Evolutionary conservation across 139 green algal species (phyloP).

Genomic region (Desmodesmus armatus): DNA sequence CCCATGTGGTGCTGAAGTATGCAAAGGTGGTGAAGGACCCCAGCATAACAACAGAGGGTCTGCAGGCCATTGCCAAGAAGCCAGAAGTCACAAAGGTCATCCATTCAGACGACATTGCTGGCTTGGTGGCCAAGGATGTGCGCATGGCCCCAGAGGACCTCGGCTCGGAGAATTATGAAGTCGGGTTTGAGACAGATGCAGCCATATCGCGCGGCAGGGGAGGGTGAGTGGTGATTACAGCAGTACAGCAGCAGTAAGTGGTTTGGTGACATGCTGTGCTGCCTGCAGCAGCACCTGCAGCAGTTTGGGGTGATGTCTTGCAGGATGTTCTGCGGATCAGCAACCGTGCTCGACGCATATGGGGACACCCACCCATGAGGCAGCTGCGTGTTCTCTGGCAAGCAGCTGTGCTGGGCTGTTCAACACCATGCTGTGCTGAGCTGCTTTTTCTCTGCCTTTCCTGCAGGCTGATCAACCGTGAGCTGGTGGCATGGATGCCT

Average conservation of each 20-base stretch:
- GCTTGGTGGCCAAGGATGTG: conserved; percentile 76
- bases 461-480: conserved; percentile 61
- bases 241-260: not conserved
- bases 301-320: no score
- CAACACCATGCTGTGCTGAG: not conserved
- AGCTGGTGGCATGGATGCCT: conserved; percentile 84
- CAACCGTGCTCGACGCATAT: not conserved
- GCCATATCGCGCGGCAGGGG: conserved; percentile 76
- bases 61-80: conserved; percentile 54
- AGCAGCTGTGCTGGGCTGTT: not conserved
- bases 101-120: conserved; percentile 53
- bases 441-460: not conserved
- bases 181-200: conserved; percentile 83
- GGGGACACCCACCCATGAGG: not conserved
- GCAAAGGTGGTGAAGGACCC: conserved; percentile 61
- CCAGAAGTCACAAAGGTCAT: conserved; percentile 61
- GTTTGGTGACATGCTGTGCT: not conserved
- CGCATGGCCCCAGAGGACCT: conserved; percentile 71
- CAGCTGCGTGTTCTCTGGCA: not conserved
- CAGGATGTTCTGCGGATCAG: not conserved
- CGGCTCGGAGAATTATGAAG: conserved; percentile 53
- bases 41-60: not conserved
- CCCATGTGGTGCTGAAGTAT: conserved; percentile 71
- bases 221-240: conserved; percentile 50
- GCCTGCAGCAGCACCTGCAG: conserved; percentile 7